Percentiles rank a stretch among this genome's conserved stretches.
These are phyloP conservation scores for Trichomonas gallinae DNA, from an alignment of 208 protist species.

Conservation along the genomic window DNA sequence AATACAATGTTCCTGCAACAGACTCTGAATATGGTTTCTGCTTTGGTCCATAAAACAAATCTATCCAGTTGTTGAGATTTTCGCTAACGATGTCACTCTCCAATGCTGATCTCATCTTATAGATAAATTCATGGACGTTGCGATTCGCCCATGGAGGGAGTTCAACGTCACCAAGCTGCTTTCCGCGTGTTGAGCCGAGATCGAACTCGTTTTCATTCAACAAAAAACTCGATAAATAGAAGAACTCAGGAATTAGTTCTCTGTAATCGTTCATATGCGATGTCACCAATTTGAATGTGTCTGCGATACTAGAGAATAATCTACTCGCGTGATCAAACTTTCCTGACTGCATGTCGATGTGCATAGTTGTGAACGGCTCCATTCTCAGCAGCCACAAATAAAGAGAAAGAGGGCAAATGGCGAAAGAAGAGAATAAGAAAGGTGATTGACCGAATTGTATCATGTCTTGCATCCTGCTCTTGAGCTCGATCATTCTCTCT, in stretches of 20 bases:
- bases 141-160: slow-evolving; percentile 33
- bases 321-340: slow-evolving; percentile 52
- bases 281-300: neutral
- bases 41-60: neutral
- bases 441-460: slow-evolving; percentile 44
- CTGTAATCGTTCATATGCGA: neutral
- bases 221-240: slow-evolving; percentile 46
- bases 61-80: slow-evolving; percentile 47
- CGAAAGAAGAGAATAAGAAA: slow-evolving; percentile 94
- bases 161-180: slow-evolving; percentile 26
- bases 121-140: neutral
- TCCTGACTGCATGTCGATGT: slow-evolving; percentile 50
- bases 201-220: slow-evolving; percentile 41
- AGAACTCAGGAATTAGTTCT: slow-evolving; percentile 53
- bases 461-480: slow-evolving; percentile 21
- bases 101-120: slow-evolving; percentile 43
- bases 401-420: slow-evolving; percentile 70
- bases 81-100: slow-evolving; percentile 55
- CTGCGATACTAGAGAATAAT: neutral
- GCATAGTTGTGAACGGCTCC: slow-evolving; percentile 36
- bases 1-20: neutral
- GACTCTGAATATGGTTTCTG: neutral
- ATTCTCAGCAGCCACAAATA: slow-evolving; percentile 33
- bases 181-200: slow-evolving; percentile 37
- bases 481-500: slow-evolving; percentile 23